Conservation (phyloP, 495 filamentous ascomycete species). For the Ramalina intermedia region DNA sequence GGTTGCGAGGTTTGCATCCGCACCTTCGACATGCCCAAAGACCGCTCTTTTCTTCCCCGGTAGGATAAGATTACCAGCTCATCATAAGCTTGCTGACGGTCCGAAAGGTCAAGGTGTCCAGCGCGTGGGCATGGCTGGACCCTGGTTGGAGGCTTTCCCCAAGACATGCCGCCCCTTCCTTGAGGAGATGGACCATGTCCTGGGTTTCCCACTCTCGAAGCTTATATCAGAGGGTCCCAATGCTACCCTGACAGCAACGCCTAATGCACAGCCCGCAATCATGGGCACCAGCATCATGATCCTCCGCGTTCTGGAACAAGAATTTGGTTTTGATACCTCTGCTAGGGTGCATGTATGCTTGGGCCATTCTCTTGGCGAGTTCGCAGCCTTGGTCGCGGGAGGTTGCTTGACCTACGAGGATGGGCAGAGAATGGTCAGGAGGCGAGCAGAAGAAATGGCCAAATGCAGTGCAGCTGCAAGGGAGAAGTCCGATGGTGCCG, state of each 20-base stretch:
- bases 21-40: constrained; percentile 28
- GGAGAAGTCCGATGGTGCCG: constrained; percentile 49
- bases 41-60: constrained; percentile 80
- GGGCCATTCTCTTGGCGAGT: constrained; percentile 92
- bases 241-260: constrained; percentile 58
- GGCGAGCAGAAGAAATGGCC: constrained; percentile 75
- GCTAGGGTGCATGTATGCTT: constrained; percentile 66
- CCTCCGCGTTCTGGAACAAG: constrained; percentile 71
- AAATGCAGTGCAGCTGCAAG: constrained; percentile 51
- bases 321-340: constrained; percentile 60
- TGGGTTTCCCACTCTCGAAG: constrained; percentile 53
- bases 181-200: constrained; percentile 66
- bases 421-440: constrained; percentile 60
- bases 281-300: constrained; percentile 89
- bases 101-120: constrained; percentile 80
- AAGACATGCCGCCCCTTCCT: constrained; percentile 53
- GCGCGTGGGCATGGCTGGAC: constrained; percentile 74
- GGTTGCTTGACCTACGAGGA: constrained; percentile 66
- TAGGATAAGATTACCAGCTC: constrained; percentile 21
- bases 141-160: constrained; percentile 78
- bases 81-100: not conserved
- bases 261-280: constrained; percentile 87
- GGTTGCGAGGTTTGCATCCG: constrained; percentile 2
- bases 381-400: constrained; percentile 74
- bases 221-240: constrained; percentile 72